Evolutionary conservation across 2,329 filamentous ascomycete species (phyloP).

Genomic region (Sporothrix dimorphospora): DNA sequence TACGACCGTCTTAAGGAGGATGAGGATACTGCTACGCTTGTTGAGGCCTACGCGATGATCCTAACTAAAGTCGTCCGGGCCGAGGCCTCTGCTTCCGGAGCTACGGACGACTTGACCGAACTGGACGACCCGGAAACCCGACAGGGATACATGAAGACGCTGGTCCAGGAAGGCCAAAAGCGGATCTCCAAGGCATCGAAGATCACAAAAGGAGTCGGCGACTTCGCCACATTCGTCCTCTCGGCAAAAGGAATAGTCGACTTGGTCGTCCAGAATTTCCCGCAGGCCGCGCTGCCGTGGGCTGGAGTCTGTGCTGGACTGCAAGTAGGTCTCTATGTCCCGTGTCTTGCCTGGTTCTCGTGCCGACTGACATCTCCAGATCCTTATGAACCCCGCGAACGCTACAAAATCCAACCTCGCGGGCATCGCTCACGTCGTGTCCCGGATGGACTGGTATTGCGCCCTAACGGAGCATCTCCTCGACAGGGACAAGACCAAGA

Average conservation of each 20-base stretch:
- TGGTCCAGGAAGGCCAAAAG: constrained; percentile 8
- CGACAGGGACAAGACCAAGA: constrained; percentile 22
- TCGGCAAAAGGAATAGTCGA: constrained; percentile 7
- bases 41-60: background rate
- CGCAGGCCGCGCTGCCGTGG: constrained; percentile 32
- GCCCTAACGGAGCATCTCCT: constrained; percentile 32
- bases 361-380: constrained; percentile 22
- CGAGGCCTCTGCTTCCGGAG: background rate
- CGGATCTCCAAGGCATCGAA: constrained; percentile 16
- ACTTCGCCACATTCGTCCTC: constrained; percentile 9
- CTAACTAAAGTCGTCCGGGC: background rate
- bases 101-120: background rate
- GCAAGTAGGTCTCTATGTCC: constrained; percentile 28
- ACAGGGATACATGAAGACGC: constrained; percentile 15
- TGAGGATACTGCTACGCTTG: background rate
- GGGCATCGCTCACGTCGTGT: constrained; percentile 33
- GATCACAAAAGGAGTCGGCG: constrained; percentile 7
- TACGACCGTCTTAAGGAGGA: background rate
- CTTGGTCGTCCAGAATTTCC: background rate
- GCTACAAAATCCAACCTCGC: constrained; percentile 34
- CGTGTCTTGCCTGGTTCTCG: background rate
- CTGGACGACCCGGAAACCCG: background rate
- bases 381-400: constrained; percentile 34
- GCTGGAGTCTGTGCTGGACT: constrained; percentile 32
- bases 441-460: constrained; percentile 36